Conservation (phyloP, 1,284 basidiomycete genomes). For the Apiotrichum domesticum region DNA sequence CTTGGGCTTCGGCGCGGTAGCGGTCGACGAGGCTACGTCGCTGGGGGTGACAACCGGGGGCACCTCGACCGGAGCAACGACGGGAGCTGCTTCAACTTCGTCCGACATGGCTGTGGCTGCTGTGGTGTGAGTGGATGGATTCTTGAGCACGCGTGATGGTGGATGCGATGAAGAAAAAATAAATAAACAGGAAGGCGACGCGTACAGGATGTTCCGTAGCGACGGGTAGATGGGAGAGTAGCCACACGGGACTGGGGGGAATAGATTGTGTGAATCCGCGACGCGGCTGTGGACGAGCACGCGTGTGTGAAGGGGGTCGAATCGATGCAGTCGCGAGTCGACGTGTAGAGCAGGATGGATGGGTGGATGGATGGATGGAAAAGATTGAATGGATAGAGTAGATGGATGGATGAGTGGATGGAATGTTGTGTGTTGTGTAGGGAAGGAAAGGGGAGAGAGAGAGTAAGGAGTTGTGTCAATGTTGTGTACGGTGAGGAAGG, state of each 20-base stretch:
- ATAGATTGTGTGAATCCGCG: too few species aligned
- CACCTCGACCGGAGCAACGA: slow-evolving; percentile 23
- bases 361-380: not conserved
- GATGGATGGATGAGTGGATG: not conserved
- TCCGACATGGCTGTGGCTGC: slow-evolving; percentile 13
- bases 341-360: not conserved
- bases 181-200: too few species aligned
- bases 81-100: slow-evolving; percentile 13
- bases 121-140: not conserved
- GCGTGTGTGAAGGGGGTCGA: too few species aligned
- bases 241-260: too few species aligned
- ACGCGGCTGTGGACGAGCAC: too few species aligned
- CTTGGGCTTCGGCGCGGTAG: slow-evolving; percentile 32
- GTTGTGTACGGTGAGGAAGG: not conserved
- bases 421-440: slow-evolving; percentile 6
- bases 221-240: too few species aligned
- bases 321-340: too few species aligned
- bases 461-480: not conserved
- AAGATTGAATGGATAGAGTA: not conserved
- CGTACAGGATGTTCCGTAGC: too few species aligned
- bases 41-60: too few species aligned
- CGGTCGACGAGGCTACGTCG: not conserved
- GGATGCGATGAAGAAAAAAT: not conserved
- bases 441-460: too few species aligned
- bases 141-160: not conserved